Percentiles rank a stretch among this genome's conserved stretches.
phyloP scores from a whole-genome alignment of 2,329 filamentous ascomycete genomes.

The Daldinia eschscholtzii region DNA sequence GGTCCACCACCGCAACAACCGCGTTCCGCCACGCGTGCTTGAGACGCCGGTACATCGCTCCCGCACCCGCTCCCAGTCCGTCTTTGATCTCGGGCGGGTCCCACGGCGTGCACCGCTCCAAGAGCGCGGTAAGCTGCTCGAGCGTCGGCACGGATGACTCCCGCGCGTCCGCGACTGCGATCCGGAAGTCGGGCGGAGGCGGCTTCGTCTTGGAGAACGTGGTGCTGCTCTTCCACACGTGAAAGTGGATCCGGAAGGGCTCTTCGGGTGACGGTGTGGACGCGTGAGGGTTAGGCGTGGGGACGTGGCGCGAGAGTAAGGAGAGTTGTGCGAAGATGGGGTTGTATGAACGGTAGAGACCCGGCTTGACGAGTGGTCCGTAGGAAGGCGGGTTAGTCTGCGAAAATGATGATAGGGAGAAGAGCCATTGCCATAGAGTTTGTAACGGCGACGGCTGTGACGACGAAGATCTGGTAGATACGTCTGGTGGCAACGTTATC shows the following conservation, averaged over 20 bases:
- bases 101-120: slow-evolving; percentile 77
- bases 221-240: slow-evolving; percentile 81
- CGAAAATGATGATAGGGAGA: slow-evolving; percentile 58
- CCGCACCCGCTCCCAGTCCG: slow-evolving; percentile 58
- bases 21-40: slow-evolving; percentile 89
- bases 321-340: slow-evolving; percentile 82
- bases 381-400: slow-evolving; percentile 51
- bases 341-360: slow-evolving; percentile 74
- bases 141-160: slow-evolving; percentile 79
- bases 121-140: slow-evolving; percentile 75
- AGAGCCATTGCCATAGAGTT: slow-evolving; percentile 66
- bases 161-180: slow-evolving; percentile 84
- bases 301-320: slow-evolving; percentile 79
- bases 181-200: slow-evolving; percentile 82
- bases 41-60: slow-evolving; percentile 77
- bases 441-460: slow-evolving; percentile 6
- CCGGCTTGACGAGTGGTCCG: slow-evolving; percentile 72
- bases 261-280: slow-evolving; percentile 52
- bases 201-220: slow-evolving; percentile 85
- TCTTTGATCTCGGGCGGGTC: slow-evolving; percentile 68
- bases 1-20: slow-evolving; percentile 87
- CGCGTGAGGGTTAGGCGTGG: slow-evolving; percentile 49
- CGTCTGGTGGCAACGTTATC: slow-evolving; percentile 38
- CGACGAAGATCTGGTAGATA: slow-evolving; percentile 33
- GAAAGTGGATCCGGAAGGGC: slow-evolving; percentile 80